A percentile compares a stretch with the other conserved stretches of the same genome.
These are phyloP conservation scores for Leptodontidium sp. DNA, from an alignment of 2,329 filamentous ascomycete genomes.

Conservation along the genomic window DNA sequence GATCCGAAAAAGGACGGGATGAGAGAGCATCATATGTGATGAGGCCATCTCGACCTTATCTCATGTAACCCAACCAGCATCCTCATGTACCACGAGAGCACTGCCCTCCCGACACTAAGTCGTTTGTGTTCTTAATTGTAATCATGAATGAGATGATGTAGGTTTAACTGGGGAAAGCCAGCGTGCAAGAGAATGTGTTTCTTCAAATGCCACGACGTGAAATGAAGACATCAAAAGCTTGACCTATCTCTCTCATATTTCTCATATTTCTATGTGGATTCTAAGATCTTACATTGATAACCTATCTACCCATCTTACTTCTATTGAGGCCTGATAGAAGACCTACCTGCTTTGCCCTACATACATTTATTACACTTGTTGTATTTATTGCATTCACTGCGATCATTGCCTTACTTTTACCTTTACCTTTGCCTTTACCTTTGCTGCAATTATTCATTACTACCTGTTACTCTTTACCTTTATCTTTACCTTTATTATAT, in stretches of 20 bases:
- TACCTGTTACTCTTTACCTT: too few relatives aligned
- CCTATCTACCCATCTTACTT: not conserved
- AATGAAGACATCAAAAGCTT: not conserved
- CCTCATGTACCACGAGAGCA: conserved; percentile 11
- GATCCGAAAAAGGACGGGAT: not conserved
- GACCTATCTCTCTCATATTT: not conserved
- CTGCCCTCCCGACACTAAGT: conserved; percentile 13
- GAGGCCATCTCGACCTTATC: conserved; percentile 11
- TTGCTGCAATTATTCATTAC: too few relatives aligned
- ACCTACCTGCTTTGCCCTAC: not conserved
- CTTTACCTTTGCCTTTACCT: not conserved
- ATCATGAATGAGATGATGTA: conserved; percentile 10
- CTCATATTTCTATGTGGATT: not conserved
- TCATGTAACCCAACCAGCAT: conserved; percentile 10
- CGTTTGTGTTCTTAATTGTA: not conserved
- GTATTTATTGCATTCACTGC: too few relatives aligned
- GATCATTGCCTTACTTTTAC: too few relatives aligned
- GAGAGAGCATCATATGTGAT: conserved; percentile 1
- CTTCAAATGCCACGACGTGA: not conserved
- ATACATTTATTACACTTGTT: not conserved
- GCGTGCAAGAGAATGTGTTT: not conserved
- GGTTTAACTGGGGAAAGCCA: not conserved
- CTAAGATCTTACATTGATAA: not conserved
- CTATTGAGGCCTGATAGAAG: not conserved
- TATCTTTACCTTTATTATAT: too few relatives aligned